A percentile compares a stretch with the other conserved stretches of the same genome.
Evolutionary conservation across 306 rosid species (phyloP).

Genomic region (Sesbania bispinosa): DNA sequence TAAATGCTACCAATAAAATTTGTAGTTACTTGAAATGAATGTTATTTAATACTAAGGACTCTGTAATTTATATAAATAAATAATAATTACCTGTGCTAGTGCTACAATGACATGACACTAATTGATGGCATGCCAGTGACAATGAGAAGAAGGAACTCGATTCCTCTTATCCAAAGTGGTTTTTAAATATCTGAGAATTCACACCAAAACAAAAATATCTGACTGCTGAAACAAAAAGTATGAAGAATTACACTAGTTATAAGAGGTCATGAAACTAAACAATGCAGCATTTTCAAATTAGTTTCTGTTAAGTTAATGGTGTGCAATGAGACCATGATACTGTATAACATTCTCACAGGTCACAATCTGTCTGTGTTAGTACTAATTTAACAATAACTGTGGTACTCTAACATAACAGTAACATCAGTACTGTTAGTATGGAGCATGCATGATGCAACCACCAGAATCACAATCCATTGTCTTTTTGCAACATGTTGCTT

Average conservation of each 20-base stretch:
- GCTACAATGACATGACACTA: too few relatives aligned
- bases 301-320: too few relatives aligned
- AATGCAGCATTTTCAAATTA: not conserved
- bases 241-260: not conserved
- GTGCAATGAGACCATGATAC: not conserved
- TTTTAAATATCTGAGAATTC: too few relatives aligned
- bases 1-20: constrained; percentile 39
- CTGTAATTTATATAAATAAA: not conserved
- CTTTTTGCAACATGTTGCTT: not conserved
- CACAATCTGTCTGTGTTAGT: constrained; percentile 15
- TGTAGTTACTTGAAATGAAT: too few relatives aligned
- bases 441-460: not conserved
- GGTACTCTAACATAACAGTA: not conserved
- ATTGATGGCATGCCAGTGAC: not conserved
- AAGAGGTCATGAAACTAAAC: not conserved
- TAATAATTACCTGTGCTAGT: not conserved
- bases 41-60: not conserved
- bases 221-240: not conserved
- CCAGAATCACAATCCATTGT: not conserved
- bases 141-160: too few relatives aligned
- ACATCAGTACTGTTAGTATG: not conserved
- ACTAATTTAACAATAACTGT: not conserved
- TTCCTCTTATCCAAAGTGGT: too few relatives aligned
- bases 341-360: not conserved
- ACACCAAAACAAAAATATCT: too few relatives aligned